Evolutionary conservation across 31 red algal genomes (phyloP).

Genomic region (Odonthalia washingtoniensis): DNA sequence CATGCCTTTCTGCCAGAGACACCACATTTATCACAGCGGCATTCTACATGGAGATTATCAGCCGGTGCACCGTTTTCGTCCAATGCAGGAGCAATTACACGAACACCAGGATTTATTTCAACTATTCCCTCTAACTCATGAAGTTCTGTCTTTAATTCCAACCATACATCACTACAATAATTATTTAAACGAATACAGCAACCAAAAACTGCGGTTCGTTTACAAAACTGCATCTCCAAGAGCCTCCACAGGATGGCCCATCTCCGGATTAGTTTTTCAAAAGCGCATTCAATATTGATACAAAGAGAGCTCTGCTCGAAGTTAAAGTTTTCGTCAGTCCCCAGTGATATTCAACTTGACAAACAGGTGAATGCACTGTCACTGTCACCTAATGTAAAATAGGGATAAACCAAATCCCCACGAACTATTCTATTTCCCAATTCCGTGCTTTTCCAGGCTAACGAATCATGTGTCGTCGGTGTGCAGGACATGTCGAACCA

Average conservation of each 20-base stretch:
- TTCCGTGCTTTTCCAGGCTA: neutral
- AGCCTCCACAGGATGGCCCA: neutral
- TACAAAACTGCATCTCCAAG: neutral
- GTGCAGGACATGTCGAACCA: neutral
- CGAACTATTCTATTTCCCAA: neutral
- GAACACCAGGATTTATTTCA: neutral
- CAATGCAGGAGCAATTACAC: neutral
- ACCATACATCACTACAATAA: neutral
- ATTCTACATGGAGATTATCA: neutral
- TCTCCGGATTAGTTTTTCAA: neutral
- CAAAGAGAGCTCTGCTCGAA: neutral
- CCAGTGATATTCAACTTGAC: neutral
- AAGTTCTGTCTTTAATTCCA: neutral
- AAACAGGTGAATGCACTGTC: neutral
- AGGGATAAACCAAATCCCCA: neutral
- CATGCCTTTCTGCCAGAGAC: neutral
- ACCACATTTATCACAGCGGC: neutral
- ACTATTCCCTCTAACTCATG: neutral
- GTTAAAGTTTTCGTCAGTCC: neutral
- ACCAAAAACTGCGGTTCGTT: neutral
- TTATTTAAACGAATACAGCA: neutral
- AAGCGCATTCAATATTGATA: neutral
- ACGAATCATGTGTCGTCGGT: too few relatives aligned
- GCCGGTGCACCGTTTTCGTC: neutral
- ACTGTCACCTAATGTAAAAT: neutral